phyloP scores from a whole-genome alignment of 192 early-diverging fungal species.

The Linnemannia schmuckeri region DNA sequence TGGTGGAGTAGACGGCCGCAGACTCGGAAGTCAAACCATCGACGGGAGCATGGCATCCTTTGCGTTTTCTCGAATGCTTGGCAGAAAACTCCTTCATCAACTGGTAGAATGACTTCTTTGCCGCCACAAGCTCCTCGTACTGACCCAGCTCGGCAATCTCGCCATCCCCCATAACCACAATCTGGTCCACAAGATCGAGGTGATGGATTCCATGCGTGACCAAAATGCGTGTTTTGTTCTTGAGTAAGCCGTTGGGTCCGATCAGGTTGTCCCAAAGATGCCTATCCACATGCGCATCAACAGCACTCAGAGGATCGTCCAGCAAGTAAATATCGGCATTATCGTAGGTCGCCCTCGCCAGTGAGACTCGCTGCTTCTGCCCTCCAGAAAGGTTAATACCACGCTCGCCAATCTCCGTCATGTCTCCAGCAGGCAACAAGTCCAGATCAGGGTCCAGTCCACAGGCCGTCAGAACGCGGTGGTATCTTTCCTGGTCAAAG shows the following conservation, averaged over 20 bases:
- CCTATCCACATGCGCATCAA: constrained; percentile 71
- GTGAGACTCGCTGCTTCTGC: constrained; percentile 78
- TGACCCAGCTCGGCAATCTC: constrained; percentile 72
- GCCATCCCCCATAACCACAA: constrained; percentile 81
- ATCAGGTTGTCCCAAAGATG: constrained; percentile 87
- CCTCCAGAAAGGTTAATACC: constrained; percentile 93
- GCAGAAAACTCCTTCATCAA: constrained; percentile 80
- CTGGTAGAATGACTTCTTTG: constrained; percentile 66
- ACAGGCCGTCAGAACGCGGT: constrained; percentile 79
- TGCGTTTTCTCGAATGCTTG: constrained; percentile 37
- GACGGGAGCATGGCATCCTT: constrained; percentile 7
- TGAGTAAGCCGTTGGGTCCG: constrained; percentile 84
- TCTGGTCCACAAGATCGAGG: constrained; percentile 70
- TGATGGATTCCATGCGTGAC: constrained; percentile 86
- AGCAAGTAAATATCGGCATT: constrained; percentile 71
- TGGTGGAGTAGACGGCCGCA: neutral
- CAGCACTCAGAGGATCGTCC: constrained; percentile 69
- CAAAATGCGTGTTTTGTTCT: constrained; percentile 80
- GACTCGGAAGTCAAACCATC: neutral
- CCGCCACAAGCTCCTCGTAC: constrained; percentile 72
- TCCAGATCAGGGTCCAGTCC: constrained; percentile 84
- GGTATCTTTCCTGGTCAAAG: constrained; percentile 75
- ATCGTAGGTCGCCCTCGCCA: constrained; percentile 84
- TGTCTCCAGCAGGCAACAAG: constrained; percentile 87
- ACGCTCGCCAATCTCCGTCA: constrained; percentile 91